A percentile compares a stretch with the other conserved stretches of the same genome.
Conservation (phyloP, 345 rosid genomes). For the Eucalyptus marginata region DNA sequence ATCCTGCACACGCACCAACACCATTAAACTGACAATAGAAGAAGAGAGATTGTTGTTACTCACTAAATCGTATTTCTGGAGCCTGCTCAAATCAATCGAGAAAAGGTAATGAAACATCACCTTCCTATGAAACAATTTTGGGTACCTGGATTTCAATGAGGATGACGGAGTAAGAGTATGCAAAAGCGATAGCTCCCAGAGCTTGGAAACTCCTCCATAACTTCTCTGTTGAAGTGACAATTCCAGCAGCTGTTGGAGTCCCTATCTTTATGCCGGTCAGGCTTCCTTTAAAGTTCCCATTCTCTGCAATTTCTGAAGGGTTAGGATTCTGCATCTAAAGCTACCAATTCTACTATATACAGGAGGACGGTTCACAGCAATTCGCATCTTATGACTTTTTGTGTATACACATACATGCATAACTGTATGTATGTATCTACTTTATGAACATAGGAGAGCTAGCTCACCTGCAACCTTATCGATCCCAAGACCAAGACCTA, state of each 20-base stretch:
- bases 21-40: neutral
- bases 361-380: neutral
- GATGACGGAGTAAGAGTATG: constrained; percentile 54
- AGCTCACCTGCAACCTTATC: constrained; percentile 46
- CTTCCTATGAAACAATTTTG: neutral
- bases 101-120: neutral
- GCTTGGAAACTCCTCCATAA: constrained; percentile 67
- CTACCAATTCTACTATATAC: neutral
- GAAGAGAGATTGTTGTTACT: neutral
- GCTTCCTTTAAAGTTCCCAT: constrained; percentile 37
- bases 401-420: neutral
- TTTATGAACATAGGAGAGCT: neutral
- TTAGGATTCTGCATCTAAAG: neutral
- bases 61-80: neutral
- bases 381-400: neutral
- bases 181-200: constrained; percentile 74
- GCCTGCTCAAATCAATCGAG: neutral
- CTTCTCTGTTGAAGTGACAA: constrained; percentile 31
- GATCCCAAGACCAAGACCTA: constrained; percentile 64
- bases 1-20: constrained; percentile 25
- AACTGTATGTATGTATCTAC: neutral
- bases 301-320: constrained; percentile 11
- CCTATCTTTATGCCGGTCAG: constrained; percentile 44
- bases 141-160: constrained; percentile 71
- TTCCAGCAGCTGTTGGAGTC: constrained; percentile 25